A percentile compares a stretch with the other conserved stretches of the same genome.
These are phyloP conservation scores for Cicer yamashitae DNA, from an alignment of 306 rosid species.

Conservation along the genomic window DNA sequence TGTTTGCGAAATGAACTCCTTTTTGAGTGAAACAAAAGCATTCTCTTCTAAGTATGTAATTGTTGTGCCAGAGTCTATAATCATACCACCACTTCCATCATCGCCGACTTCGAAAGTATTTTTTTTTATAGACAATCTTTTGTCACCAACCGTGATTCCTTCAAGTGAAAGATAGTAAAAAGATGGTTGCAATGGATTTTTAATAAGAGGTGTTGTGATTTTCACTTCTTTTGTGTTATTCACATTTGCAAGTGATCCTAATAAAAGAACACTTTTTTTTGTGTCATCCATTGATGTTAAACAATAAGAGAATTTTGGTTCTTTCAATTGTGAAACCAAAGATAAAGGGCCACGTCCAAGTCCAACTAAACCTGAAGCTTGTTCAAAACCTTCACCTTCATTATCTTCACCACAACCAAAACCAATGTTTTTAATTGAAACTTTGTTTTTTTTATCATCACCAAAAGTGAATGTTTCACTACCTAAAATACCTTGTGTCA, in stretches of 20 bases:
- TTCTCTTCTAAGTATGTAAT: slow-evolving; percentile 60
- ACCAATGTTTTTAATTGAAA: slow-evolving; percentile 54
- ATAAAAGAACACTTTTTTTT: slow-evolving; percentile 59
- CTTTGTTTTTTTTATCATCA: slow-evolving; percentile 24
- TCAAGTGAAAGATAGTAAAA: slow-evolving; percentile 79
- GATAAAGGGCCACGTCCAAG: slow-evolving; percentile 88
- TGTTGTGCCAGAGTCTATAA: slow-evolving; percentile 92
- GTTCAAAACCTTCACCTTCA: slow-evolving; percentile 77
- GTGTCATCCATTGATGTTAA: slow-evolving; percentile 66
- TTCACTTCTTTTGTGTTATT: slow-evolving; percentile 39
- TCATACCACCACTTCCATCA: slow-evolving; percentile 82
- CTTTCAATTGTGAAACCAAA: slow-evolving; percentile 74
- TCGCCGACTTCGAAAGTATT: slow-evolving; percentile 57
- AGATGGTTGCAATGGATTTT: slow-evolving; percentile 71
- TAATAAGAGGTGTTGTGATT: slow-evolving; percentile 61
- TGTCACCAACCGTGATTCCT: slow-evolving; percentile 78
- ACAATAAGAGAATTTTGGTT: slow-evolving; percentile 79
- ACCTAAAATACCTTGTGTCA: slow-evolving; percentile 71
- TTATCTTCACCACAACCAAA: slow-evolving; percentile 90
- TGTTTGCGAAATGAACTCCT: slow-evolving; percentile 66
- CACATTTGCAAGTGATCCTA: slow-evolving; percentile 66
- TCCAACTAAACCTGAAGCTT: slow-evolving; percentile 81
- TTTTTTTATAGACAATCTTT: slow-evolving; percentile 49
- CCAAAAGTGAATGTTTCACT: slow-evolving; percentile 80
- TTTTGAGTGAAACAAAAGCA: slow-evolving; percentile 53